These are phyloP conservation scores for Aurantiochytrium sp. DNA, from an alignment of 108 stramenopile species.

Conservation along the genomic window DNA sequence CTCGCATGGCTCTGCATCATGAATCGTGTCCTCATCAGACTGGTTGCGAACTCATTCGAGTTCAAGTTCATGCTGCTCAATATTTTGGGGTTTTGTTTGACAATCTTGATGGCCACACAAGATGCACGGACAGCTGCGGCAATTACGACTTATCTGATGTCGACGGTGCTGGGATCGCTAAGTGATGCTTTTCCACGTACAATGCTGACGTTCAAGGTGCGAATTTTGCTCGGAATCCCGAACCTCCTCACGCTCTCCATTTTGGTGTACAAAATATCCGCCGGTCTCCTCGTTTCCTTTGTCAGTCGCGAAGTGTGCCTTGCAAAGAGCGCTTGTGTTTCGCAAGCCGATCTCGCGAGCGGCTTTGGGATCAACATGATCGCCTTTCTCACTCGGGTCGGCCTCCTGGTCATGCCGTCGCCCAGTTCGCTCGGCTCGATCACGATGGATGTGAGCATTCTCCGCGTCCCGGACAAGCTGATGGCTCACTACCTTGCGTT, in stretches of 20 bases:
- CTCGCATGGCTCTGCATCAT: neutral
- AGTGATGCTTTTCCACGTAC: neutral
- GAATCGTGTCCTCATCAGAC: neutral
- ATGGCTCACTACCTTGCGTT: neutral
- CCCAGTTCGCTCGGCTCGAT: neutral
- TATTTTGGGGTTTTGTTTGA: neutral
- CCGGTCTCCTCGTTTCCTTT: neutral
- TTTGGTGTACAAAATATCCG: neutral
- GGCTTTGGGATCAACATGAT: neutral
- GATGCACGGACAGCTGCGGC: neutral
- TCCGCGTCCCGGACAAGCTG: neutral
- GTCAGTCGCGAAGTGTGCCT: neutral
- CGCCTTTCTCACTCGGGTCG: neutral
- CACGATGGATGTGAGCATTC: neutral
- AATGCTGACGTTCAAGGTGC: neutral
- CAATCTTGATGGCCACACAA: neutral
- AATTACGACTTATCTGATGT: neutral
- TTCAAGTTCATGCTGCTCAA: neutral
- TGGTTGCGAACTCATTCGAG: neutral
- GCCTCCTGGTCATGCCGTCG: neutral
- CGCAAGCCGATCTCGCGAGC: neutral
- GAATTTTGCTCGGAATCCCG: neutral
- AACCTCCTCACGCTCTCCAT: neutral
- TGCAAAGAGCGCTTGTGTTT: neutral
- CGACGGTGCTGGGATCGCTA: neutral